These are phyloP conservation scores for Stemphylium lycopersici DNA, from an alignment of 2,329 filamentous ascomycete genomes.

Conservation along the genomic window DNA sequence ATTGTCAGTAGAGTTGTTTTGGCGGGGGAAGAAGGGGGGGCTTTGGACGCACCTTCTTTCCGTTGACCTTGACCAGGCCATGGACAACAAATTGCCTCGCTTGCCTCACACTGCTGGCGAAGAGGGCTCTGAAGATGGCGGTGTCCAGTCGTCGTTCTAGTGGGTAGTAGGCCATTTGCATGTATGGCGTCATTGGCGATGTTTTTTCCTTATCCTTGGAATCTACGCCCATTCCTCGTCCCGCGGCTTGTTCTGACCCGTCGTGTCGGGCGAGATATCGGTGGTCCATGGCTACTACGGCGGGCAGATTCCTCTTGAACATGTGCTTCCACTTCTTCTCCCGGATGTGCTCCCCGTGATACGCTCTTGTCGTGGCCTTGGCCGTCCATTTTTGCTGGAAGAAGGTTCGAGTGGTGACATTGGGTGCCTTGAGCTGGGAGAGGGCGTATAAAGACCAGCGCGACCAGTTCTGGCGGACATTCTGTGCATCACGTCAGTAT, in stretches of 20 bases:
- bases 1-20: background rate
- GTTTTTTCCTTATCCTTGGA: constrained; percentile 18
- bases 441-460: constrained; percentile 97
- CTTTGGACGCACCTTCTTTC: constrained; percentile 73
- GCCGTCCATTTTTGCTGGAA: constrained; percentile 99
- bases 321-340: constrained; percentile 94
- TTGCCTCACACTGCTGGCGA: constrained; percentile 90
- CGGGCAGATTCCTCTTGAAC: constrained; percentile 80
- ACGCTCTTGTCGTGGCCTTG: constrained; percentile 81
- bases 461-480: constrained; percentile 95
- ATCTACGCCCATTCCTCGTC: constrained; percentile 74
- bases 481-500: constrained; percentile 60
- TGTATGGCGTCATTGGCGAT: constrained; percentile 75
- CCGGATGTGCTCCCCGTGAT: constrained; percentile 93
- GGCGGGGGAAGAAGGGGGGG: background rate
- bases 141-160: constrained; percentile 90
- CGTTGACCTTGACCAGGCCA: constrained; percentile 93
- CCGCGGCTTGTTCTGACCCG: constrained; percentile 81
- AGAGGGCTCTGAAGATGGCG: constrained; percentile 91
- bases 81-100: constrained; percentile 94
- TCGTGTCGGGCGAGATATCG: constrained; percentile 79
- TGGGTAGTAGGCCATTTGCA: constrained; percentile 94
- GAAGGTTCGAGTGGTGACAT: constrained; percentile 64
- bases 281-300: constrained; percentile 85
- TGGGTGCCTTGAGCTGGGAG: constrained; percentile 58